Conservation (phyloP, 768 basidiomycete species). For the Collybiopsis luxurians region DNA sequence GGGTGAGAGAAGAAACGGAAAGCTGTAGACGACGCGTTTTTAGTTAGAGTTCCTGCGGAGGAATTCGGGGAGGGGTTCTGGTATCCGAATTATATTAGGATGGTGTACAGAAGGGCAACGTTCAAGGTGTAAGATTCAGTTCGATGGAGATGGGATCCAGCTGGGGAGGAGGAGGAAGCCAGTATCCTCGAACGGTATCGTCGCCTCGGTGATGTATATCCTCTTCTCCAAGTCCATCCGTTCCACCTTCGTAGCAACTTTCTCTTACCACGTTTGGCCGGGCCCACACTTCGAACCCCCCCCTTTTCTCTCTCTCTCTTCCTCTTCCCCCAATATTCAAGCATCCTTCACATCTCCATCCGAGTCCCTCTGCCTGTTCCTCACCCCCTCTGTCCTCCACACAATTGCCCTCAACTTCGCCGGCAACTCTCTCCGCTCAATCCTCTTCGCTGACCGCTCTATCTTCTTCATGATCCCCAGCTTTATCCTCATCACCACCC, state of each 20-base stretch:
- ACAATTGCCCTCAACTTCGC: constrained; percentile 52
- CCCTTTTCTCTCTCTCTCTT: constrained; percentile 35
- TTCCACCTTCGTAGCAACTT: constrained; percentile 60
- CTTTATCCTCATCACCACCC: constrained; percentile 47
- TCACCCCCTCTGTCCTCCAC: constrained; percentile 69
- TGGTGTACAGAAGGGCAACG: constrained; percentile 45
- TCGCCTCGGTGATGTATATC: constrained; percentile 37
- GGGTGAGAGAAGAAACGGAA: too few species aligned
- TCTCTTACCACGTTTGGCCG: constrained; percentile 36
- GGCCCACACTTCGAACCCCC: constrained; percentile 7
- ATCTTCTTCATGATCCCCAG: constrained; percentile 46
- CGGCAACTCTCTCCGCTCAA: constrained; percentile 43
- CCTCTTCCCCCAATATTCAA: too few species aligned
- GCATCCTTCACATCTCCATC: too few species aligned
- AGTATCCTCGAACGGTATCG: constrained; percentile 30
- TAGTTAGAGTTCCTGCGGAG: constrained; percentile 36
- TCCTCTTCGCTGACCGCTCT: constrained; percentile 37
- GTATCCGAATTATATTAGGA: constrained; percentile 48
- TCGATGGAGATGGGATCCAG: constrained; percentile 50
- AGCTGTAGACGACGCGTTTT: too few species aligned
- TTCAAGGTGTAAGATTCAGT: constrained; percentile 52
- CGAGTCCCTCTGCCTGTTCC: too few species aligned
- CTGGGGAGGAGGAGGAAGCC: constrained; percentile 46
- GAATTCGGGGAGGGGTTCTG: constrained; percentile 43
- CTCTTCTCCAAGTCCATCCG: constrained; percentile 55